These are phyloP conservation scores for Neonothopanus nambi DNA, from an alignment of 1,284 basidiomycete species.

Conservation along the genomic window DNA sequence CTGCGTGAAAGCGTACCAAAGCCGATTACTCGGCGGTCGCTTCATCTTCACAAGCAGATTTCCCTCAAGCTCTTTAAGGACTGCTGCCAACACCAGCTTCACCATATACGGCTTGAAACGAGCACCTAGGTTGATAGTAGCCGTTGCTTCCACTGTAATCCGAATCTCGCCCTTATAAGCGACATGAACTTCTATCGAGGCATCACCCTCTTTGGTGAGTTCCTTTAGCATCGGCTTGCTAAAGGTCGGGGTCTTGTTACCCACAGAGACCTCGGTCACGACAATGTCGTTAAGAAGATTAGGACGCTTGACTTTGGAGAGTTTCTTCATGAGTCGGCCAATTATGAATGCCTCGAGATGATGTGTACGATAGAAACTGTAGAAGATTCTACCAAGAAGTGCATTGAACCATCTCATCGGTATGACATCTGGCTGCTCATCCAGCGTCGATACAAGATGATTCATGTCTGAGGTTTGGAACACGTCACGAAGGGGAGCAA, in stretches of 20 bases:
- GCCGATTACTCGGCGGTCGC: constrained; percentile 90
- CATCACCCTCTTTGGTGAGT: constrained; percentile 89
- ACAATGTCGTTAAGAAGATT: constrained; percentile 83
- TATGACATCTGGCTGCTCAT: constrained; percentile 92
- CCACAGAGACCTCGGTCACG: constrained; percentile 89
- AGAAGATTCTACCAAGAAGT: constrained; percentile 88
- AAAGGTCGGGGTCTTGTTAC: constrained; percentile 78
- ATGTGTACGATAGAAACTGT: constrained; percentile 86
- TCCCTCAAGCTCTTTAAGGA: constrained; percentile 87
- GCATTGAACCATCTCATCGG: constrained; percentile 98
- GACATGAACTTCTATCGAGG: constrained; percentile 84
- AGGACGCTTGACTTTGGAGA: constrained; percentile 88
- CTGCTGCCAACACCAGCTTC: constrained; percentile 85
- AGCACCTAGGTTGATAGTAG: constrained; percentile 79
- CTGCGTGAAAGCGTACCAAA: constrained; percentile 98
- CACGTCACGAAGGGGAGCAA: constrained; percentile 58
- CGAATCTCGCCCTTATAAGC: constrained; percentile 85
- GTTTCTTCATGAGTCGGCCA: constrained; percentile 88
- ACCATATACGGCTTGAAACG: constrained; percentile 90
- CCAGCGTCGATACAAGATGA: constrained; percentile 80
- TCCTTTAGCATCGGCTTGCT: constrained; percentile 98
- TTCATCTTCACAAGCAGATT: constrained; percentile 91
- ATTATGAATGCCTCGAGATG: constrained; percentile 85
- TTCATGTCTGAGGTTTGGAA: constrained; percentile 85
- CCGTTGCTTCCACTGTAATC: constrained; percentile 87